Percentiles rank a stretch among this genome's conserved stretches.
Conservation (phyloP, 1,284 basidiomycete species). For the Serendipita sp. region DNA sequence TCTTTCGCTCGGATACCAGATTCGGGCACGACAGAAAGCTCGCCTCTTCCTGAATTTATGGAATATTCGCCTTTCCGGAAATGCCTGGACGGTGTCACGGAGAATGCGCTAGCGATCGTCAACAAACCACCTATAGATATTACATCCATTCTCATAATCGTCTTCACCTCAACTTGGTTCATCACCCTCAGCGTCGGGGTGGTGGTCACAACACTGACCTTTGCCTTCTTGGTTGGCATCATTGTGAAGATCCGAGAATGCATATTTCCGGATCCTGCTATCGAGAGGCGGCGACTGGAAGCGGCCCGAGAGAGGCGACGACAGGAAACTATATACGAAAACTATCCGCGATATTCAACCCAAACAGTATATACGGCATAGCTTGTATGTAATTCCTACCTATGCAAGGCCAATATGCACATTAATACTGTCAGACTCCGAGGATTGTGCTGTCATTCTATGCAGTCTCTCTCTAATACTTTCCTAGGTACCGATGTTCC, state of each 20-base stretch:
- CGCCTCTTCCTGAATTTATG: background rate
- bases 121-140: background rate
- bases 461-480: background rate
- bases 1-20: slow-evolving; percentile 10
- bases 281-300: too few relatives aligned
- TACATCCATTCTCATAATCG: background rate
- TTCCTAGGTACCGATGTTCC: too few relatives aligned
- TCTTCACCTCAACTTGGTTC: background rate
- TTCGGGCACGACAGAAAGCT: background rate
- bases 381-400: too few relatives aligned
- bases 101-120: background rate
- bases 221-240: background rate
- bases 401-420: too few relatives aligned
- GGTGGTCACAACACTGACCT: background rate
- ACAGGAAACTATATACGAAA: background rate
- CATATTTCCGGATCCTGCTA: background rate
- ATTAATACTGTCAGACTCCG: too few relatives aligned
- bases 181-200: background rate
- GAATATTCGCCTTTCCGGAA: background rate
- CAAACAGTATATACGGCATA: background rate
- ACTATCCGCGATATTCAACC: background rate
- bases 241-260: background rate
- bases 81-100: background rate
- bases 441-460: too few relatives aligned
- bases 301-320: background rate